phyloP scores from a whole-genome alignment of 192 early-diverging fungal genomes.

The Allomyces javanicus region DNA sequence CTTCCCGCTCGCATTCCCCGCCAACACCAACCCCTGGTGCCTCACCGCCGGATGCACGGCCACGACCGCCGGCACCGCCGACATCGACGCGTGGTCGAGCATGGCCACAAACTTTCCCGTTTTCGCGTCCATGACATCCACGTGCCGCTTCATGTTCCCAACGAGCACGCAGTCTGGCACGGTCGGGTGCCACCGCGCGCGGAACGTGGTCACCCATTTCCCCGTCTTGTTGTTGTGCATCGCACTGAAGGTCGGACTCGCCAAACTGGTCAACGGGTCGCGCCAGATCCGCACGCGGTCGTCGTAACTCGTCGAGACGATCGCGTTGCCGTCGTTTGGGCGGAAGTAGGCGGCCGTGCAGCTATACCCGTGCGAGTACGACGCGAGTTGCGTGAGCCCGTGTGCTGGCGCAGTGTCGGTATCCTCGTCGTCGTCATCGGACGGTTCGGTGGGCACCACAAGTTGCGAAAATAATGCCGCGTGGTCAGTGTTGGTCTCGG shows the following conservation, averaged over 20 bases:
- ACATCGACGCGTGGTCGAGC: not conserved
- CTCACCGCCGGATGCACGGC: not conserved
- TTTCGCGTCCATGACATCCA: not conserved
- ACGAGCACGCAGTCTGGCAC: not conserved
- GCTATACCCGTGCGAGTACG: not conserved
- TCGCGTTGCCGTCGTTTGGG: not conserved
- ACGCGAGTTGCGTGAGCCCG: not conserved
- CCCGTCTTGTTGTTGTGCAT: constrained; percentile 1
- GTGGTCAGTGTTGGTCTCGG: too few relatives aligned
- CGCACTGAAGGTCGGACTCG: not conserved
- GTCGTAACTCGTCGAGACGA: not conserved
- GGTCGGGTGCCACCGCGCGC: not conserved
- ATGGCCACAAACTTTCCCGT: not conserved
- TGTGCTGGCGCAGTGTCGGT: not conserved
- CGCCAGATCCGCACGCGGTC: not conserved
- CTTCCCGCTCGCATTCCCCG: not conserved
- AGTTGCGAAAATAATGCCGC: too few relatives aligned
- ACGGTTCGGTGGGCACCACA: too few relatives aligned
- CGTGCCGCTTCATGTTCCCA: not conserved
- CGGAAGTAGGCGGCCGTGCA: not conserved
- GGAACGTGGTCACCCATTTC: not conserved
- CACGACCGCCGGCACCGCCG: not conserved
- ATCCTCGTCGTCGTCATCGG: not conserved
- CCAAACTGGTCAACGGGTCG: not conserved
- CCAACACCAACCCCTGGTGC: not conserved